Evolutionary conservation across 371 early-diverging fungal species (phyloP).

Genomic region (Conidiobolus incongruus): DNA sequence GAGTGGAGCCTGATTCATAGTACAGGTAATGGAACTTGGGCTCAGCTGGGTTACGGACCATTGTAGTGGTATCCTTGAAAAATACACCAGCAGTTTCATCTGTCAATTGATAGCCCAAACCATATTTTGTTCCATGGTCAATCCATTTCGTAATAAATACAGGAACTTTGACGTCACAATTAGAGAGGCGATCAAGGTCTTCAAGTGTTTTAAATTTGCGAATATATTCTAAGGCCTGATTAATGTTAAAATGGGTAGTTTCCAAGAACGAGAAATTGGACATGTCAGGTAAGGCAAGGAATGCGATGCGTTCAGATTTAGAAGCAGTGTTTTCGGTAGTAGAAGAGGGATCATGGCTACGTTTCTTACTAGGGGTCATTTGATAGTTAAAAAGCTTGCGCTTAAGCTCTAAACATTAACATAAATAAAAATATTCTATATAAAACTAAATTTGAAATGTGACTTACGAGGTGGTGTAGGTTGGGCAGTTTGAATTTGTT

Average conservation of each 20-base stretch:
- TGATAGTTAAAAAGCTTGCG: no score
- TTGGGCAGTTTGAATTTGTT: background rate
- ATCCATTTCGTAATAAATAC: slow-evolving; percentile 65
- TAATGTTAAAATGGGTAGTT: no score
- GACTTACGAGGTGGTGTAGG: background rate
- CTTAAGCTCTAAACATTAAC: no score
- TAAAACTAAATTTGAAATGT: background rate
- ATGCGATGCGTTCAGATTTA: no score
- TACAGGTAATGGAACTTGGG: background rate
- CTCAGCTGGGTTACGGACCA: slow-evolving; percentile 10
- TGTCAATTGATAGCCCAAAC: slow-evolving; percentile 62
- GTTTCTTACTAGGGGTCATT: no score
- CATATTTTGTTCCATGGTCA: slow-evolving; percentile 52
- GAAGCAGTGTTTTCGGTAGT: no score
- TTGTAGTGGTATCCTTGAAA: slow-evolving; percentile 61
- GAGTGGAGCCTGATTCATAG: no score
- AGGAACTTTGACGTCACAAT: no score
- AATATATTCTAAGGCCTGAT: background rate
- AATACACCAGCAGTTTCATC: slow-evolving; percentile 58
- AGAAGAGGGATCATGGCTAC: no score
- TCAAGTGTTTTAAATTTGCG: background rate
- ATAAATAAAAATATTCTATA: no score
- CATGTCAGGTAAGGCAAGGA: no score
- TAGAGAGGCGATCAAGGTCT: slow-evolving; percentile 7
- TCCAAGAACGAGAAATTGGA: no score